Evolutionary conservation across 108 stramenopile species (phyloP).

Genomic region (Cyclotella atomus): DNA sequence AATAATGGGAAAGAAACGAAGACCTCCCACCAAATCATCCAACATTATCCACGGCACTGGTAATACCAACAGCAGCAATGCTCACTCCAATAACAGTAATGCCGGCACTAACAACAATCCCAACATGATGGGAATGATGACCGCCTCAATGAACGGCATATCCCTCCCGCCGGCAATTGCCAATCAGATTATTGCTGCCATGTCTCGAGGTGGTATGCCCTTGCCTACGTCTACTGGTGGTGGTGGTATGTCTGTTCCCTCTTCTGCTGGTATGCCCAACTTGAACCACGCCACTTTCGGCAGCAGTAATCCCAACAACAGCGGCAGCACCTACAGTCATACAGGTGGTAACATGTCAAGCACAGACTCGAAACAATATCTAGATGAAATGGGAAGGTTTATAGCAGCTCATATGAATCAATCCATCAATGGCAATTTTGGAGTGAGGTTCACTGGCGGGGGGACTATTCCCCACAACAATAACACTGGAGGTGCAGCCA

Average conservation of each 20-base stretch:
- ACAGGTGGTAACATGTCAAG: not conserved
- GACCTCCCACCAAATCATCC: constrained; percentile 3
- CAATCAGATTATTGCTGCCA: constrained; percentile 1
- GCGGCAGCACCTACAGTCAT: not conserved
- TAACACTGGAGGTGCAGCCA: no score
- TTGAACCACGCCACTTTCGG: no score
- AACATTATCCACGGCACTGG: not conserved
- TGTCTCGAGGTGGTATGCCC: not conserved
- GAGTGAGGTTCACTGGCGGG: not conserved
- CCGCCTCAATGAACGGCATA: not conserved
- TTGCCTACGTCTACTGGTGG: no score
- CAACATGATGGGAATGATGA: not conserved
- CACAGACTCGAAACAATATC: constrained; percentile 14
- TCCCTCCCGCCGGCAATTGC: constrained; percentile 10
- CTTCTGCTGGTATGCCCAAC: no score
- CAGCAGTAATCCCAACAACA: not conserved
- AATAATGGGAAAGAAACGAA: constrained; percentile 1
- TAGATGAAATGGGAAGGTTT: constrained; percentile 19
- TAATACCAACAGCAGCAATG: not conserved
- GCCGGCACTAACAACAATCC: not conserved
- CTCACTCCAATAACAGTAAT: no score
- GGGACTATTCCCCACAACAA: no score
- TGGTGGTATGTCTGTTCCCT: no score
- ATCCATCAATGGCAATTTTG: no score
- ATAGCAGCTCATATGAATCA: constrained; percentile 7